phyloP scores from a whole-genome alignment of 306 rosid species.

The Prunus mongolica region DNA sequence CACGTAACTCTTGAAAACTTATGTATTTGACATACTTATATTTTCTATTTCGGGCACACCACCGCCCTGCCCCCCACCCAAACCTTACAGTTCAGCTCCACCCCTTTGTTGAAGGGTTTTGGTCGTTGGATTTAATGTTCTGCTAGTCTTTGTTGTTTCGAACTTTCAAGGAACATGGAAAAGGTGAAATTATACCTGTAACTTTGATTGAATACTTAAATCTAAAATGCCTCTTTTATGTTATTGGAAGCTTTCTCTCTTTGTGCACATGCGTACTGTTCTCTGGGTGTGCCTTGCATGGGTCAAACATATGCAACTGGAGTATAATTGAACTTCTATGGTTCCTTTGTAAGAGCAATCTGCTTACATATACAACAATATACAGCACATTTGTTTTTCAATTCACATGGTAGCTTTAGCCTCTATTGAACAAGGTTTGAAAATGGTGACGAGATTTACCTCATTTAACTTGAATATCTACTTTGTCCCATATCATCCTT shows the following conservation, averaged over 20 bases:
- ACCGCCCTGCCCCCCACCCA: accelerated
- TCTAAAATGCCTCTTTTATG: background rate
- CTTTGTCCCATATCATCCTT: background rate
- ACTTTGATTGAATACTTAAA: background rate
- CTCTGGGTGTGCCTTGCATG: background rate
- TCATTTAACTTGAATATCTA: background rate
- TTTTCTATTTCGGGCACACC: too few species aligned
- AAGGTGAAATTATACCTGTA: background rate
- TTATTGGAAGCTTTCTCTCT: background rate
- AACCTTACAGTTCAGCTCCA: too few species aligned
- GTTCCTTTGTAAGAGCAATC: background rate
- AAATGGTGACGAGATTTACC: background rate
- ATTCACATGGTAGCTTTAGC: background rate
- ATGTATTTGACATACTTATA: too few species aligned
- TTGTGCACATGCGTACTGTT: background rate
- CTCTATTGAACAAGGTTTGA: background rate
- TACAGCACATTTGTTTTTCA: background rate
- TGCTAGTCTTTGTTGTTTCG: background rate
- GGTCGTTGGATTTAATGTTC: background rate
- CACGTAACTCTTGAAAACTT: too few species aligned
- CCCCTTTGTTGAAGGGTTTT: background rate
- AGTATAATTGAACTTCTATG: background rate
- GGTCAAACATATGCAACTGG: background rate
- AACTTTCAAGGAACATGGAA: background rate
- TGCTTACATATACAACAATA: background rate